Evolutionary conservation across 768 basidiomycete species (phyloP).

Genomic region (Heimioporus sp.): DNA sequence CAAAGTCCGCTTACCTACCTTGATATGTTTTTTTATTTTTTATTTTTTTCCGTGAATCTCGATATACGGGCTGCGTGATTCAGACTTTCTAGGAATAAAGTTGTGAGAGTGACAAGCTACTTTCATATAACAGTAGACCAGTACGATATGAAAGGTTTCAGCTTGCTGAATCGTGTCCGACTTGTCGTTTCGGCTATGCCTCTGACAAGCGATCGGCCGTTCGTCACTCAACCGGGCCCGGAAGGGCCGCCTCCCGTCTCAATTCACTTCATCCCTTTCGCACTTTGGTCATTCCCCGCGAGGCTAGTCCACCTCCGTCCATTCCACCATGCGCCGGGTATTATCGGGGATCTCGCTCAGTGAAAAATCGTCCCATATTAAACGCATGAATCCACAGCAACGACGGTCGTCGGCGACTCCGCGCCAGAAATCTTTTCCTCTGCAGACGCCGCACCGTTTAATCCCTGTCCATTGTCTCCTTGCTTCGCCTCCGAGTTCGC

Average conservation of each 20-base stretch:
- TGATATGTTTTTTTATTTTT: slow-evolving; percentile 16
- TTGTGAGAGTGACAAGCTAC: no score
- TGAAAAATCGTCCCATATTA: slow-evolving; percentile 9
- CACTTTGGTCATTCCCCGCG: slow-evolving; percentile 19
- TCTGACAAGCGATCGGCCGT: slow-evolving; percentile 6
- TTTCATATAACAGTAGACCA: no score
- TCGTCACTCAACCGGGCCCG: slow-evolving; percentile 14
- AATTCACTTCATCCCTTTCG: slow-evolving; percentile 22
- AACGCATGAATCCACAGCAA: slow-evolving; percentile 19
- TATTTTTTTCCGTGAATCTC: slow-evolving; percentile 24
- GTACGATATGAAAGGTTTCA: no score
- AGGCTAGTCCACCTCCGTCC: slow-evolving; percentile 3
- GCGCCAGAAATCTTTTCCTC: slow-evolving; percentile 22
- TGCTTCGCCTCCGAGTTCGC: slow-evolving; percentile 12
- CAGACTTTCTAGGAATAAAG: not conserved
- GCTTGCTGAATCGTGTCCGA: no score
- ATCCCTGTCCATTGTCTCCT: slow-evolving; percentile 6
- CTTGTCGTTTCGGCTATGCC: no score
- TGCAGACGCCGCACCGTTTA: slow-evolving; percentile 7
- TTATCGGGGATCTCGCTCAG: slow-evolving; percentile 8
- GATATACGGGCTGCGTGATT: slow-evolving; percentile 14
- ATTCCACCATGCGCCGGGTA: not conserved
- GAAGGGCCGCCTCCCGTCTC: slow-evolving; percentile 11
- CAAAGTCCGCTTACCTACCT: slow-evolving; percentile 26
- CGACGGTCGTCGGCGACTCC: slow-evolving; percentile 16